phyloP scores from a whole-genome alignment of 371 early-diverging fungal species.

The Funneliformis caledonium region DNA sequence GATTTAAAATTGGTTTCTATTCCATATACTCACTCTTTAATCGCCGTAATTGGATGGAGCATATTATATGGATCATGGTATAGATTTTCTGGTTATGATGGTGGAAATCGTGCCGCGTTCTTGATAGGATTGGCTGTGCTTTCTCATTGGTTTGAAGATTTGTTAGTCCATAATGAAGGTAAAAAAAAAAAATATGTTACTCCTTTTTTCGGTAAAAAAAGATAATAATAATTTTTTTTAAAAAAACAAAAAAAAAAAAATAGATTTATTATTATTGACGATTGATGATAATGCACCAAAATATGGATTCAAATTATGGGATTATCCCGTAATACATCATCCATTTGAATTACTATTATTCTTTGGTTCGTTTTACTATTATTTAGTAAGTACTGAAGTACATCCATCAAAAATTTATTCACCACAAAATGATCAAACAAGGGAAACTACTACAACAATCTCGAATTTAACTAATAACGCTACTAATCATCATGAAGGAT shows the following conservation, averaged over 20 bases:
- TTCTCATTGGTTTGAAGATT: slow-evolving; percentile 32
- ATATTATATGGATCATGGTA: background rate
- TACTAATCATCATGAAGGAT: too few relatives aligned
- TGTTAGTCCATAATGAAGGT: slow-evolving; percentile 11
- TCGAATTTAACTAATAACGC: too few relatives aligned
- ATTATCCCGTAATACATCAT: background rate
- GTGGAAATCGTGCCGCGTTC: background rate
- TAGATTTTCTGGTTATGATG: slow-evolving; percentile 2
- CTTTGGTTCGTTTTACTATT: background rate
- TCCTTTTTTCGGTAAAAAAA: background rate
- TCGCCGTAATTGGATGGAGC: slow-evolving; percentile 13
- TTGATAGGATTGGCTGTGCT: background rate
- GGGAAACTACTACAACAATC: too few relatives aligned
- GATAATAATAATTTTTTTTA: background rate
- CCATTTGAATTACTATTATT: background rate
- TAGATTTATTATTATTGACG: slow-evolving; percentile 11
- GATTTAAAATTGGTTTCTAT: background rate
- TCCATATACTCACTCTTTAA: slow-evolving; percentile 21
- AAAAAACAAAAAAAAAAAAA: too few relatives aligned
- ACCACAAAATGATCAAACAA: background rate
- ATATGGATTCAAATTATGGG: slow-evolving; percentile 22
- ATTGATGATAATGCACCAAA: background rate
- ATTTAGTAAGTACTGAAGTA: background rate
- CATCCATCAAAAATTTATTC: background rate
- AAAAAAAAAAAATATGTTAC: background rate